Percentiles rank a stretch among this genome's conserved stretches.
Conservation (phyloP, 2,329 filamentous ascomycete species). For the Chrysoporthe deuterocubensis region DNA sequence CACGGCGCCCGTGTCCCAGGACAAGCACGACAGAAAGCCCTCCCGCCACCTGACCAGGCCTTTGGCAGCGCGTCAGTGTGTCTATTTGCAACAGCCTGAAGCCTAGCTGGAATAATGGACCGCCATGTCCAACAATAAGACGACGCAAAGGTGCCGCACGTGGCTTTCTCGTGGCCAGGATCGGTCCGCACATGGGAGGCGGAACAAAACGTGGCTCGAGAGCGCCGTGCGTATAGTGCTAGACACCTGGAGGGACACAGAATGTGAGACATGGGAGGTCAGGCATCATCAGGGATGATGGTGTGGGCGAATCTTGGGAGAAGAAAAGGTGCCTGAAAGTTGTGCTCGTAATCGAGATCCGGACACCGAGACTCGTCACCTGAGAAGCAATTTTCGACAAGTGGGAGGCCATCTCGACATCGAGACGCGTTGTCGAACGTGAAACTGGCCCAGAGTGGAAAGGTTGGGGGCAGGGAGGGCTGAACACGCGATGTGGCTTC, state of each 20-base stretch:
- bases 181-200: conserved; percentile 16
- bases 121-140: conserved; percentile 33
- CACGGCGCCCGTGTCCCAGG: too few relatives aligned
- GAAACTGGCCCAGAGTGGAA: conserved; percentile 6
- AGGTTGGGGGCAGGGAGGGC: conserved; percentile 16
- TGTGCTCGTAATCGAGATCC: neutral
- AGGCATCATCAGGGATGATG: neutral
- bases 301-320: neutral
- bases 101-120: conserved; percentile 32
- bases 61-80: conserved; percentile 21
- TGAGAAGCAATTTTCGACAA: neutral
- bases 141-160: conserved; percentile 15
- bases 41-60: conserved; percentile 20
- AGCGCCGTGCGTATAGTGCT: neutral
- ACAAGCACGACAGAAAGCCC: neutral
- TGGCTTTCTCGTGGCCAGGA: conserved; percentile 29
- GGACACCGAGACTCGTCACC: neutral
- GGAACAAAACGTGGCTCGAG: conserved; percentile 15
- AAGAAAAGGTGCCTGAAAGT: neutral
- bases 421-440: neutral
- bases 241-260: conserved; percentile 19
- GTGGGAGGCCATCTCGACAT: conserved; percentile 3
- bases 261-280: conserved; percentile 23
- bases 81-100: conserved; percentile 24
- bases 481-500: conserved; percentile 30